Evolutionary conservation across 2,329 filamentous ascomycete species (phyloP), one percentile per base, ranked within the genome.

Genomic region (Phialophora verrucosa): DNA sequence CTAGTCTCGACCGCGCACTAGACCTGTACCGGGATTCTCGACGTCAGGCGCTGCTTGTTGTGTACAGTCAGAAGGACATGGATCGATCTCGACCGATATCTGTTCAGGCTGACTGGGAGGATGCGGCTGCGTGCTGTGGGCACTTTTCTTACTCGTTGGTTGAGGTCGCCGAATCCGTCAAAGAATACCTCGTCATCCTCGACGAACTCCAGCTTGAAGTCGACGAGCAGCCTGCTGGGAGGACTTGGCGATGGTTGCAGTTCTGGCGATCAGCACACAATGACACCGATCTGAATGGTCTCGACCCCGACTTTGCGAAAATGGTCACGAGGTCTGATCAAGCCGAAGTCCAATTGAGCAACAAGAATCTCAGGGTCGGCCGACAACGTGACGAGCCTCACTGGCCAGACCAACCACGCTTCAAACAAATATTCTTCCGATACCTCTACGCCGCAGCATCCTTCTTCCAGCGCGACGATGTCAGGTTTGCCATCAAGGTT

Each of bases 51-150:
- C 81, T 99, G 6, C 84, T 88, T 64, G 85, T 90, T 64, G 83
- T 99, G 0, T 98, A 99, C 77, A 88, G 86, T 69, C 91, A 87
- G 59, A 92, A 93, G 67, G 89, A 93, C 72, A 83, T 93, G 47
- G 87, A 87, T 11, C 87, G 87, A 65, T 82, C 88, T 2, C 85
- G 88, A 50, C 89, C 90, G 0, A 84, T 92, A 60, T 90, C 90
- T 68, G 85, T 94, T 8, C 90, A 96, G 75, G 95, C 94, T 2
- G 95, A 98, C 76, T 93, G 97, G 64, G 95, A 99, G 76, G 95
- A 99, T 78, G 93, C 98, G 11, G 93, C 94, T 49, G 94, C 95
- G n/a, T 96, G 93, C 64, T 99, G 95, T 74, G 94, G 95, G 0
- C 93, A 98, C 78, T 99, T 98, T 75, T 94, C 91, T 75, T 97